Evolutionary conservation across 164 flowering plant genomes (phyloP).

Genomic region (Magnolia changhungtana): DNA sequence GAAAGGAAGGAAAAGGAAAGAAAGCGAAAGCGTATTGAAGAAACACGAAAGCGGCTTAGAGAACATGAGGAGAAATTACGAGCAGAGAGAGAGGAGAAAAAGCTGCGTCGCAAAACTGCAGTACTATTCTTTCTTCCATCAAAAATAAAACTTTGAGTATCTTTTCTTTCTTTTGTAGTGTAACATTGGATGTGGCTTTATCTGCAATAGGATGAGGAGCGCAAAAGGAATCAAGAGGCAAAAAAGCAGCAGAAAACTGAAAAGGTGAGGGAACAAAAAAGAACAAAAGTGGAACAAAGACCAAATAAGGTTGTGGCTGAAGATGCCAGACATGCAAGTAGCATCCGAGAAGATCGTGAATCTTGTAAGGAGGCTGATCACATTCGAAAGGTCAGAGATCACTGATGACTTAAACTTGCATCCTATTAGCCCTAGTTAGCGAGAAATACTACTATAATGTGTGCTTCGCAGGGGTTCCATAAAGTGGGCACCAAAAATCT

Average conservation of each 20-base stretch:
- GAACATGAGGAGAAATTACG: constrained; percentile 43
- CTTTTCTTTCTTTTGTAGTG: neutral
- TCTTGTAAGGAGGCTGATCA: constrained; percentile 14
- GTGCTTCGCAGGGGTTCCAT: no score
- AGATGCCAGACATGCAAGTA: constrained; percentile 17
- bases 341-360: constrained; percentile 19
- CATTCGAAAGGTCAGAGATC: constrained; percentile 32
- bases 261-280: constrained; percentile 18
- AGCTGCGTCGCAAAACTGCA: constrained; percentile 18
- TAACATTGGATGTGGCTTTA: constrained; percentile 1
- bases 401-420: neutral
- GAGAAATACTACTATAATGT: no score
- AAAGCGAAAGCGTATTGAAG: constrained; percentile 60
- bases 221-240: constrained; percentile 28
- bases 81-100: constrained; percentile 45
- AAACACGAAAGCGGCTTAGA: constrained; percentile 38
- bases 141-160: neutral
- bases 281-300: constrained; percentile 19
- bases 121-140: constrained; percentile 28
- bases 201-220: constrained; percentile 37
- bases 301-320: constrained; percentile 6
- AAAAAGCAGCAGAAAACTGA: constrained; percentile 24
- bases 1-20: constrained; percentile 62
- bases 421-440: no score
- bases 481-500: no score